Percentiles rank a stretch among this genome's conserved stretches.
phyloP scores from a whole-genome alignment of 2,329 filamentous ascomycete species.

The Colletotrichum endophyticum region DNA sequence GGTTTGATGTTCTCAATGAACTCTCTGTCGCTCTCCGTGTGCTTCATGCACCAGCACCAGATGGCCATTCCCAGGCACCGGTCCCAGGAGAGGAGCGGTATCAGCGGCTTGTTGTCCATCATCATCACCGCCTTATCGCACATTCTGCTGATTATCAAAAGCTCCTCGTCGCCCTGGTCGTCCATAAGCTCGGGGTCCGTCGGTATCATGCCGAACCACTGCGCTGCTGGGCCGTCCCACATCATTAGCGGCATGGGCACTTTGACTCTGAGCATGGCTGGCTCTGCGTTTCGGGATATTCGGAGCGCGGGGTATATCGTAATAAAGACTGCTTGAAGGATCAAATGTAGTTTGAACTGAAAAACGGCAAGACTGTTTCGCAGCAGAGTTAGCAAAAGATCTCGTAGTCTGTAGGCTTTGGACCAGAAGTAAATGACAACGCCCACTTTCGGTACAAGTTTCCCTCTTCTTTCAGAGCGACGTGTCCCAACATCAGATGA shows the following conservation, averaged over 20 bases:
- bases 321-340: conserved; percentile 12
- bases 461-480: neutral
- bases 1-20: conserved; percentile 12
- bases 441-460: neutral
- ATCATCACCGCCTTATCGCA: neutral
- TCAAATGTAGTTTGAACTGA: conserved; percentile 13
- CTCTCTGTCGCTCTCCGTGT: conserved; percentile 4
- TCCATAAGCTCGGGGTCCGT: neutral
- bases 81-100: conserved; percentile 5
- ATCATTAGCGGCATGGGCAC: neutral
- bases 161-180: neutral
- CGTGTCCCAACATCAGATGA: neutral
- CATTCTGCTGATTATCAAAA: neutral
- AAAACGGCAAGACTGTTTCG: conserved; percentile 2
- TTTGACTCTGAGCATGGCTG: neutral
- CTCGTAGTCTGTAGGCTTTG: no score
- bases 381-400: neutral
- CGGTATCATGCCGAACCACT: neutral
- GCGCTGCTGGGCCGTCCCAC: neutral
- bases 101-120: conserved; percentile 3
- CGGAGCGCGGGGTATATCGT: conserved; percentile 1
- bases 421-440: neutral
- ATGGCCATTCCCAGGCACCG: conserved; percentile 10
- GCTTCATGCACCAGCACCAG: conserved; percentile 11
- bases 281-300: conserved; percentile 5